Conservation (phyloP, 306 rosid genomes). For the Citrullus colocynthis region DNA sequence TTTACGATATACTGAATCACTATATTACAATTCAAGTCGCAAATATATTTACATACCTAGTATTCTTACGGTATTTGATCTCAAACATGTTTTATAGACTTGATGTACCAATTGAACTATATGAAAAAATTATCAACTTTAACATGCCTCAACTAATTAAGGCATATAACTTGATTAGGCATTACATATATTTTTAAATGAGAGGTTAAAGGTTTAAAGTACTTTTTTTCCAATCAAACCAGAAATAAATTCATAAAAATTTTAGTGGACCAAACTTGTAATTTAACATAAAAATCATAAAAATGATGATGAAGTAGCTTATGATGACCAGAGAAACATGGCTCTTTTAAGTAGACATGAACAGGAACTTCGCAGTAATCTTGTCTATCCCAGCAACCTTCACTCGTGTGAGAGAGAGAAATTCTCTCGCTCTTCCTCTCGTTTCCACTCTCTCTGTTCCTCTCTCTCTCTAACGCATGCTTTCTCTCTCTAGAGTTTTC, state of each 20-base stretch:
- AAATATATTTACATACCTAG: neutral
- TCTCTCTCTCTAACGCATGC: conserved; percentile 4
- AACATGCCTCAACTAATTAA: too few species aligned
- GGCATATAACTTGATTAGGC: too few species aligned
- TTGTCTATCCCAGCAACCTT: conserved; percentile 15
- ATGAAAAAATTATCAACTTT: too few species aligned
- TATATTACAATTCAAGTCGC: too few species aligned
- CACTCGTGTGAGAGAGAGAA: conserved; percentile 2
- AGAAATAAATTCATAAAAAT: too few species aligned
- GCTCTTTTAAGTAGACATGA: conserved; percentile 25
- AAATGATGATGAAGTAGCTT: neutral
- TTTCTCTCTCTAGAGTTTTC: conserved; percentile 1
- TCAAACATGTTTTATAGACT: neutral
- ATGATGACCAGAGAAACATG: conserved; percentile 23
- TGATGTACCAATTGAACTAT: neutral
- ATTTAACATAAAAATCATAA: neutral
- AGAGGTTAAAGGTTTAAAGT: too few species aligned
- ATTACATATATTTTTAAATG: too few species aligned
- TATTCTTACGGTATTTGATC: neutral
- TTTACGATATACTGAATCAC: too few species aligned
- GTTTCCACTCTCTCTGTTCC: neutral
- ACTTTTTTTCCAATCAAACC: too few species aligned
- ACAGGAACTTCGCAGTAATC: conserved; percentile 13
- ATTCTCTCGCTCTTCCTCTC: neutral
- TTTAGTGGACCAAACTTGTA: neutral